Evolutionary conservation across 805 yeast genomes (phyloP).

Genomic region (Candida fluviatilis): DNA sequence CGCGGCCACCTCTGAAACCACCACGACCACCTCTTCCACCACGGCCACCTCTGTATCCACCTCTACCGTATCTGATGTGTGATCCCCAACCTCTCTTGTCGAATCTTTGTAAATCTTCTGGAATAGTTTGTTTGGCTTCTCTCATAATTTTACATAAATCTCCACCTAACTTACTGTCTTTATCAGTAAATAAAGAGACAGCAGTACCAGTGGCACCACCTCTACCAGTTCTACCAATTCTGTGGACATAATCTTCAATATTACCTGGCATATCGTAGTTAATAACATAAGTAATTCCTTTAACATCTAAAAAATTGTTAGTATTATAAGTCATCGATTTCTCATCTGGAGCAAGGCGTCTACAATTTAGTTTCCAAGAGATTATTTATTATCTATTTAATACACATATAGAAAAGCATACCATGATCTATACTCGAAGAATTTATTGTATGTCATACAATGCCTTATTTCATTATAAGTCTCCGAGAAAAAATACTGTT

Average conservation of each 20-base stretch:
- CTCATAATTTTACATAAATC: slow-evolving; percentile 84
- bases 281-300: slow-evolving; percentile 90
- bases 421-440: slow-evolving; percentile 4
- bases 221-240: slow-evolving; percentile 99
- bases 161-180: slow-evolving; percentile 82
- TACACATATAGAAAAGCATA: slow-evolving; percentile 5
- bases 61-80: slow-evolving; percentile 45
- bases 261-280: slow-evolving; percentile 98
- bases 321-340: not conserved
- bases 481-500: slow-evolving; percentile 5
- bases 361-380: slow-evolving; percentile 4
- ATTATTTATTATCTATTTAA: slow-evolving; percentile 4
- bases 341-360: slow-evolving; percentile 1
- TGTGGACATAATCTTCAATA: slow-evolving; percentile 96
- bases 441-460: not conserved
- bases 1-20: slow-evolving; percentile 41
- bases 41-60: slow-evolving; percentile 58
- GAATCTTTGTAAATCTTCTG: slow-evolving; percentile 72
- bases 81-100: slow-evolving; percentile 64
- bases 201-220: slow-evolving; percentile 97
- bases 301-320: slow-evolving; percentile 71
- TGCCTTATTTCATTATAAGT: not conserved
- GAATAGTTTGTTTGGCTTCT: slow-evolving; percentile 92
- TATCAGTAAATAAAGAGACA: slow-evolving; percentile 87
- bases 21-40: slow-evolving; percentile 49